Evolutionary conservation across 1,284 basidiomycete genomes (phyloP), one percentile per base, ranked within the genome.

Genomic region (Cerrena zonata): DNA sequence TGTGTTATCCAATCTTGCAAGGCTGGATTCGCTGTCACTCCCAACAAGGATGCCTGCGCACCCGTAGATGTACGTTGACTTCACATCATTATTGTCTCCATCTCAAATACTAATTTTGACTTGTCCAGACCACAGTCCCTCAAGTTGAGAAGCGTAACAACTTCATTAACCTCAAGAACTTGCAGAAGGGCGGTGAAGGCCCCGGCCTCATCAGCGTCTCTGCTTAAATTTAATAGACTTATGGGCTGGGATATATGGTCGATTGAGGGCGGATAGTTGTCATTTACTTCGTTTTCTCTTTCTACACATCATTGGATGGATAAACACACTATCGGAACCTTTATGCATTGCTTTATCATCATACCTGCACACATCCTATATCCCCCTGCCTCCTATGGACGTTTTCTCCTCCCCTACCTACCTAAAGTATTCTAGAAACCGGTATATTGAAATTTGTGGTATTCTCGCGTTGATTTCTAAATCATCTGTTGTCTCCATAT

Each of bases 1-100:
- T 72, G 70, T 56, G 53, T 59, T 38, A 60, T 72, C 22, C 39
- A 53, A n/a, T 38, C 52, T 10, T 71, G 69, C 55, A 49, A 52
- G 22, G 43, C 45, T 34, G 67, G 67, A 13, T 70, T 52, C 56
- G 53, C 40, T 12, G 51, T 62, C 36, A 50, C 58, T 10, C 27
- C 44, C 3, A 30, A 42, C 15, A 34, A 53, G 37, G 49, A 56
- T 18, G 19, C 47, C 19, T 58, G 56, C 46, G 48, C 53, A 23
- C 36, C 41, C 23, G 30, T 34, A 7, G 30, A 34, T 34, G 30
- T 34, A 7, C 30, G 30, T 34, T 15, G 15, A 34, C 30, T 34
- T 34, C 30, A 34, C 15, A 34, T 15, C 15, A 15, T 7, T 15
- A 15, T 15, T 34, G 30, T 15, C 30, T 15, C 24, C 22, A 19